Percentiles rank a stretch among this genome's conserved stretches.
Conservation (phyloP, 1,284 basidiomycete genomes). For the Cutaneotrichosporon sp. region DNA sequence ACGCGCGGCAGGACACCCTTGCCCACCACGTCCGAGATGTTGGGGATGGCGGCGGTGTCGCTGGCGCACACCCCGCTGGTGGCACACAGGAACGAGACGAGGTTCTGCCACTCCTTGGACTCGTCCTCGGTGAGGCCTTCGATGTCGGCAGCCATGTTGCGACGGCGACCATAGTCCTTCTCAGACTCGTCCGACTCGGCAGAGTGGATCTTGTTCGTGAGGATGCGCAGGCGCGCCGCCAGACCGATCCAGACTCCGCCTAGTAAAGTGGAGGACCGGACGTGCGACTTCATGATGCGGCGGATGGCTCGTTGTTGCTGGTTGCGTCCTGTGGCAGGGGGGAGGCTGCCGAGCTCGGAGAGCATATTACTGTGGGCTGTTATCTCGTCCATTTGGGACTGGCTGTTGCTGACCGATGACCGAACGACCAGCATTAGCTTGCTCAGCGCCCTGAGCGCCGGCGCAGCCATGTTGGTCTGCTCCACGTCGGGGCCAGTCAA, state of each 20-base stretch:
- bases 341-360: constrained; percentile 29
- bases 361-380: constrained; percentile 28
- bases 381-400: constrained; percentile 21
- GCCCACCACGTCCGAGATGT: constrained; percentile 63
- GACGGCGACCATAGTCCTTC: constrained; percentile 28
- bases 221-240: constrained; percentile 22
- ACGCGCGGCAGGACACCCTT: constrained; percentile 65
- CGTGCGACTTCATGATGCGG: constrained; percentile 31
- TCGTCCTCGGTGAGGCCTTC: constrained; percentile 60
- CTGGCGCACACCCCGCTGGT: constrained; percentile 67
- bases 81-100: constrained; percentile 76
- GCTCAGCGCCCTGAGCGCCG: constrained; percentile 31
- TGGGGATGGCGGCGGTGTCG: constrained; percentile 26
- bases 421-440: constrained; percentile 34
- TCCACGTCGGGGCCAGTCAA: constrained; percentile 39
- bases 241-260: constrained; percentile 40
- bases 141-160: constrained; percentile 39
- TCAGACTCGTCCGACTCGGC: constrained; percentile 30
- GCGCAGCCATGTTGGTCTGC: constrained; percentile 33
- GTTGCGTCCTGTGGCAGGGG: constrained; percentile 44
- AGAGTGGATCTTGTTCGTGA: constrained; percentile 38
- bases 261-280: constrained; percentile 21
- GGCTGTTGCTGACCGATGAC: constrained; percentile 19
- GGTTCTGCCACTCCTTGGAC: constrained; percentile 80
- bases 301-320: constrained; percentile 47